phyloP scores from a whole-genome alignment of 371 early-diverging fungal species.

The Hamiltosporidium tvaerminnensis region DNA sequence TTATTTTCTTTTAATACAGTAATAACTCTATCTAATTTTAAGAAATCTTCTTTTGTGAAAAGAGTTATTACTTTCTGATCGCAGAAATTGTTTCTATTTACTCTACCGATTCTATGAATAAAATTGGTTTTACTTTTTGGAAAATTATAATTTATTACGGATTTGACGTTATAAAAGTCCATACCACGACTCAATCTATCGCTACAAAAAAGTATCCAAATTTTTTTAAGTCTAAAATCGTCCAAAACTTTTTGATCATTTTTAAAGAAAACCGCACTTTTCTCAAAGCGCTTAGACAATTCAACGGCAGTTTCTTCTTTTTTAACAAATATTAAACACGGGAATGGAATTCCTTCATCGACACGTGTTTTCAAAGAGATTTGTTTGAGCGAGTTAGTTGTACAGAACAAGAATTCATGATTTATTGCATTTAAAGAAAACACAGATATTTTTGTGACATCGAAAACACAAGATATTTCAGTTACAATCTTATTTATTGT shows the following conservation, averaged over 20 bases:
- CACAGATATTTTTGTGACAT: conserved; percentile 10
- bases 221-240: conserved; percentile 16
- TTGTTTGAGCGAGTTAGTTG: conserved; percentile 10
- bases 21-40: conserved; percentile 1
- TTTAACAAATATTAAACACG: conserved; percentile 17
- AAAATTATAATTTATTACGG: conserved; percentile 35
- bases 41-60: conserved; percentile 16
- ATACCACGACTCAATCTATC: conserved; percentile 35
- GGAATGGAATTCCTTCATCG: conserved; percentile 10
- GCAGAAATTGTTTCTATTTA: conserved; percentile 29
- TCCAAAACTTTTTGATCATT: conserved; percentile 2
- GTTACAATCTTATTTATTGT: conserved; percentile 13
- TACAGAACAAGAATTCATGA: conserved; percentile 21
- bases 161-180: conserved; percentile 30
- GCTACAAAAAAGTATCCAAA: conserved; percentile 27
- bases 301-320: conserved; percentile 1
- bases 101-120: conserved; percentile 38
- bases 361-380: conserved; percentile 7
- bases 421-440: conserved; percentile 3
- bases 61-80: conserved; percentile 28
- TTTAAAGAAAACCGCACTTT: background rate
- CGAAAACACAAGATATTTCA: conserved; percentile 1
- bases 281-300: background rate
- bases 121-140: conserved; percentile 31
- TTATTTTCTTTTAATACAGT: conserved; percentile 11